Evolutionary conservation across 2,329 filamentous ascomycete genomes (phyloP).

Genomic region (Fusarium dimerum): DNA sequence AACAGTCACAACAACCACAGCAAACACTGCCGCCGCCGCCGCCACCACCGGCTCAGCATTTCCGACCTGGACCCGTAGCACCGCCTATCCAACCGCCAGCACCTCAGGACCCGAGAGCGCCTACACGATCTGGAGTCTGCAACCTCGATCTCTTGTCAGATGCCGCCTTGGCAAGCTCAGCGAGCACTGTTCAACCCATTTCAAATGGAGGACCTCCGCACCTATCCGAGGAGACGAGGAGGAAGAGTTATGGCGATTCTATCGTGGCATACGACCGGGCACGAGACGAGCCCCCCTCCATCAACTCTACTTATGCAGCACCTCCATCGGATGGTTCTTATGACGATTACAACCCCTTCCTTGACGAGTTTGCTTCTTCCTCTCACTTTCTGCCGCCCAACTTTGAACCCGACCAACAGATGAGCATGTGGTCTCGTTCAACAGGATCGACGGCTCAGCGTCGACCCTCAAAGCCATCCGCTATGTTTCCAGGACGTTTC

Average conservation of each 20-base stretch:
- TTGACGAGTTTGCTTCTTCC: constrained; percentile 57
- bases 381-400: constrained; percentile 57
- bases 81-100: constrained; percentile 37
- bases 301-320: constrained; percentile 40
- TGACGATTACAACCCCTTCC: constrained; percentile 60
- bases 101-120: constrained; percentile 48
- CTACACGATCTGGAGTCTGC: constrained; percentile 49
- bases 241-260: constrained; percentile 52
- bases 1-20: constrained; percentile 28
- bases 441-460: constrained; percentile 40
- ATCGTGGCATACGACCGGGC: constrained; percentile 49
- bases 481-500: constrained; percentile 54
- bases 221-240: constrained; percentile 41
- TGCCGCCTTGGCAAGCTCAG: constrained; percentile 59
- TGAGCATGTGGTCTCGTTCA: constrained; percentile 51
- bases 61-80: constrained; percentile 42
- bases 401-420: constrained; percentile 55
- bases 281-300: constrained; percentile 46
- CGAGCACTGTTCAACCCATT: constrained; percentile 53
- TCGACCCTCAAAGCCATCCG: constrained; percentile 48
- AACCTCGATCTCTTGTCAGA: constrained; percentile 62
- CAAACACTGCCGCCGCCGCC: neutral
- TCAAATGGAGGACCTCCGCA: constrained; percentile 45
- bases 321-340: constrained; percentile 40
- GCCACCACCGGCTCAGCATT: constrained; percentile 33